phyloP scores from a whole-genome alignment of 306 rosid genomes.

The Parietaria judaica region DNA sequence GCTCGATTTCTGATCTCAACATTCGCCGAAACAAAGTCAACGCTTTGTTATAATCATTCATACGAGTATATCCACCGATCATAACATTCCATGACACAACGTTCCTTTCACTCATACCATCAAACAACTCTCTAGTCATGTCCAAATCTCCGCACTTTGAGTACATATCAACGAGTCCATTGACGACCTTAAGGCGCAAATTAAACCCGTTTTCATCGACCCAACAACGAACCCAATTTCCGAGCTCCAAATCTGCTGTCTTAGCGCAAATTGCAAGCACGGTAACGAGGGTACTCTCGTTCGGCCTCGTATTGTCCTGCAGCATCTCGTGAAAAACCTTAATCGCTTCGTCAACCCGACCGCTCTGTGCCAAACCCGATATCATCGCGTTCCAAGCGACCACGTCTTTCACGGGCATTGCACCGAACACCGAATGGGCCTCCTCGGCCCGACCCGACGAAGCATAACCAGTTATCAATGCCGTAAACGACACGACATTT shows the following conservation, averaged over 20 bases:
- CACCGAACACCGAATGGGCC: slow-evolving; percentile 50
- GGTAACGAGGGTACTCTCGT: slow-evolving; percentile 52
- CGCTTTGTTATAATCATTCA: slow-evolving; percentile 49
- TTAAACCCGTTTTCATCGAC: slow-evolving; percentile 38
- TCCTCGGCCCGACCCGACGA: slow-evolving; percentile 45
- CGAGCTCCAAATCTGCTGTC: slow-evolving; percentile 38
- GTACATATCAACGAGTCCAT: slow-evolving; percentile 70
- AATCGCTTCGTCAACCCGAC: slow-evolving; percentile 48
- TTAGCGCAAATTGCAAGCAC: slow-evolving; percentile 71
- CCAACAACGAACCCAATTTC: slow-evolving; percentile 56
- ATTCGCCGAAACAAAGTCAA: slow-evolving; percentile 48
- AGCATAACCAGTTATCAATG: slow-evolving; percentile 53
- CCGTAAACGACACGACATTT: slow-evolving; percentile 69
- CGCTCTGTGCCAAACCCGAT: slow-evolving; percentile 56
- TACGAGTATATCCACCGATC: slow-evolving; percentile 61
- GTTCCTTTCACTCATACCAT: slow-evolving; percentile 46
- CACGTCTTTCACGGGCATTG: slow-evolving; percentile 50
- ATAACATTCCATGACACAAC: slow-evolving; percentile 83
- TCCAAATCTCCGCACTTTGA: slow-evolving; percentile 58
- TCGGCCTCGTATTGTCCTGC: slow-evolving; percentile 31
- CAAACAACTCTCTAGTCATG: slow-evolving; percentile 55
- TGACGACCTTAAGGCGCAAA: slow-evolving; percentile 45
- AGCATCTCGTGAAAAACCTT: slow-evolving; percentile 48
- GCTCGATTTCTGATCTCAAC: slow-evolving; percentile 46
- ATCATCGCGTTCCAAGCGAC: slow-evolving; percentile 92